Evolutionary conservation across 2,329 filamentous ascomycete genomes (phyloP).

Genomic region (Aquanectria penicillioides): DNA sequence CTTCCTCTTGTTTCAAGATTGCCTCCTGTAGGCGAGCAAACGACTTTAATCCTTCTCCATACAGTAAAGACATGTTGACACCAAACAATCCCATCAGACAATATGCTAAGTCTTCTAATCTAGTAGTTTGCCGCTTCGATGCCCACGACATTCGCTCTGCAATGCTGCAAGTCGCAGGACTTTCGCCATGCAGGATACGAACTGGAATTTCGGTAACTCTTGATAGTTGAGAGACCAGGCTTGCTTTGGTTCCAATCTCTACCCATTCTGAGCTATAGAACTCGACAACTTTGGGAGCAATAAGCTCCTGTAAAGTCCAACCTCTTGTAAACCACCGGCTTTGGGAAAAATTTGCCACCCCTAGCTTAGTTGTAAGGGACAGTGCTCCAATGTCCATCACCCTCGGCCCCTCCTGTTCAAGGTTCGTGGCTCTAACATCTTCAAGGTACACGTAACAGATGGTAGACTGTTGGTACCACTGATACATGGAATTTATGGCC

Average conservation of each 20-base stretch:
- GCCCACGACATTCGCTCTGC: conserved; percentile 17
- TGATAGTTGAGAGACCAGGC: neutral
- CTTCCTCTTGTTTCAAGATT: too few relatives aligned
- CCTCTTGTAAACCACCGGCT: conserved; percentile 12
- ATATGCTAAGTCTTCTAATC: conserved; percentile 13
- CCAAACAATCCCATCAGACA: conserved; percentile 14
- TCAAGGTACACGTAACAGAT: conserved; percentile 12
- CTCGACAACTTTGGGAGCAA: conserved; percentile 8
- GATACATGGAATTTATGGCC: conserved; percentile 21
- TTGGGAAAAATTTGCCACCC: neutral
- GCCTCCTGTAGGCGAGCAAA: conserved; percentile 11
- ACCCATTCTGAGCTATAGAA: conserved; percentile 14
- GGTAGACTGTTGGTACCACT: conserved; percentile 6
- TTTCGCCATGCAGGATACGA: neutral
- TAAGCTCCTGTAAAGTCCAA: conserved; percentile 18
- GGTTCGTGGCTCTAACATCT: conserved; percentile 2
- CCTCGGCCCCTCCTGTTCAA: neutral
- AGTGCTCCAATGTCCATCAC: too few relatives aligned
- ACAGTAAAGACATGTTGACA: conserved; percentile 13
- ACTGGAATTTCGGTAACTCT: neutral
- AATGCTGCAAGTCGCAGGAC: neutral
- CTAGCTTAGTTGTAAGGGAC: too few relatives aligned
- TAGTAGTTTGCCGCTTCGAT: neutral
- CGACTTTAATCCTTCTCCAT: conserved; percentile 12
- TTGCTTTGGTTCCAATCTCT: neutral